phyloP scores from a whole-genome alignment of 805 yeast species.

The Candida cerambycidarum region DNA sequence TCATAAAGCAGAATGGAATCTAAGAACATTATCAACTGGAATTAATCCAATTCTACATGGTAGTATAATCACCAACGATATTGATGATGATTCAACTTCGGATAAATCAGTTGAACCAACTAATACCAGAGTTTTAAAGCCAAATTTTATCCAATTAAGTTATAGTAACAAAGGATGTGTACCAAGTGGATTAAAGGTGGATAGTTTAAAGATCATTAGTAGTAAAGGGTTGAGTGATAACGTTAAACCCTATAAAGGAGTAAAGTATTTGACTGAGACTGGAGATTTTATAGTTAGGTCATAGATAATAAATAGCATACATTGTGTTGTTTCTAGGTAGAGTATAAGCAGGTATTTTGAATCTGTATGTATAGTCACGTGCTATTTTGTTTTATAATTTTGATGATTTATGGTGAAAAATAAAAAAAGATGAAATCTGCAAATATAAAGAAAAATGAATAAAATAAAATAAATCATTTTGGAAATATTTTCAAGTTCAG shows the following conservation, averaged over 20 bases:
- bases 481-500: no score
- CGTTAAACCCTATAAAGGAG: conserved; percentile 87
- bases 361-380: no score
- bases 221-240: conserved; percentile 58
- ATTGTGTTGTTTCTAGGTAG: no score
- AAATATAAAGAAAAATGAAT: no score
- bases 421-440: no score
- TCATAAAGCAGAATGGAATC: conserved; percentile 63
- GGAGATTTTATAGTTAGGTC: conserved; percentile 55
- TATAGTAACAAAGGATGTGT: conserved; percentile 66
- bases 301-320: no score
- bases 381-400: not conserved
- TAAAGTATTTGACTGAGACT: conserved; percentile 69
- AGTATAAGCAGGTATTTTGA: no score
- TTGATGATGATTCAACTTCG: conserved; percentile 19
- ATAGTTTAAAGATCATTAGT: conserved; percentile 56
- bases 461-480: no score
- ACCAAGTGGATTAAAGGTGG: conserved; percentile 75
- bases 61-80: conserved; percentile 29
- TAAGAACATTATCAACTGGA: conserved; percentile 59
- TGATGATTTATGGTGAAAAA: no score
- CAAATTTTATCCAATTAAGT: conserved; percentile 45
- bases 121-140: conserved; percentile 16
- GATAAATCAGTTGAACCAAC: conserved; percentile 5
- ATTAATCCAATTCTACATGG: conserved; percentile 69